These are phyloP conservation scores for Ophiostoma fasciatum DNA, from an alignment of 2,329 filamentous ascomycete species.

Conservation along the genomic window DNA sequence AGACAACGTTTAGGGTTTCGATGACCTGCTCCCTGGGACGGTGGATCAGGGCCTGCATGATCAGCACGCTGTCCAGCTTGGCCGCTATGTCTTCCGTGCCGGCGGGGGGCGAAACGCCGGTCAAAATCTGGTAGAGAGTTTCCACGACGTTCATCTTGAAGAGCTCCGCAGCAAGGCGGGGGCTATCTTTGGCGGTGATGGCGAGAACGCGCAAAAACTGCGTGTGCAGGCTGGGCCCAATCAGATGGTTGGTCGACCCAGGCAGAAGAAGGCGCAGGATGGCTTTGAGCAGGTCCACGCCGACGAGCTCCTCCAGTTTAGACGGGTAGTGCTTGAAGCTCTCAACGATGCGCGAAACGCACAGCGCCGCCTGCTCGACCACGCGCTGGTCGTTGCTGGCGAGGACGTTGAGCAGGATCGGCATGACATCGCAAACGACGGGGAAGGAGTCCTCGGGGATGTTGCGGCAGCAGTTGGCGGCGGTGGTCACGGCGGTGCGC, in stretches of 20 bases:
- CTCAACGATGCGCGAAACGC: slow-evolving; percentile 89
- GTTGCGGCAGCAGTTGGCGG: slow-evolving; percentile 95
- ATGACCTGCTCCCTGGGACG: slow-evolving; percentile 90
- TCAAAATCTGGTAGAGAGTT: slow-evolving; percentile 92
- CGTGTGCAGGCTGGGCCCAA: slow-evolving; percentile 87
- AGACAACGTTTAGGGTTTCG: slow-evolving; percentile 94
- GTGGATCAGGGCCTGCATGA: slow-evolving; percentile 97
- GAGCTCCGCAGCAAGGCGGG: slow-evolving; percentile 71
- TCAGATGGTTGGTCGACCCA: slow-evolving; percentile 77
- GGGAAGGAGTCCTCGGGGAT: slow-evolving; percentile 87
- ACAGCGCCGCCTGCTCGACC: slow-evolving; percentile 90
- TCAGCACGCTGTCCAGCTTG: slow-evolving; percentile 89
- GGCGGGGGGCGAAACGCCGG: slow-evolving; percentile 79
- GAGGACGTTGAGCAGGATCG: slow-evolving; percentile 78
- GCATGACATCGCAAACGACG: slow-evolving; percentile 91
- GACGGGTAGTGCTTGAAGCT: slow-evolving; percentile 83
- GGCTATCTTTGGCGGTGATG: slow-evolving; percentile 80
- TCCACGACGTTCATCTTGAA: slow-evolving; percentile 96
- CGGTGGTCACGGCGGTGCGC: slow-evolving; percentile 88
- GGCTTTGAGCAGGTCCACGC: slow-evolving; percentile 69
- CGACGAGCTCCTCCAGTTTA: slow-evolving; percentile 86
- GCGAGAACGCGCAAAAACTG: slow-evolving; percentile 87
- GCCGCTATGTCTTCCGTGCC: slow-evolving; percentile 63
- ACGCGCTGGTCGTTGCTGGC: slow-evolving; percentile 90
- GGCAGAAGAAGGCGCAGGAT: slow-evolving; percentile 79